A percentile compares a stretch with the other conserved stretches of the same genome.
Evolutionary conservation across 805 yeast species (phyloP).

Genomic region (Yarrowia porcina): DNA sequence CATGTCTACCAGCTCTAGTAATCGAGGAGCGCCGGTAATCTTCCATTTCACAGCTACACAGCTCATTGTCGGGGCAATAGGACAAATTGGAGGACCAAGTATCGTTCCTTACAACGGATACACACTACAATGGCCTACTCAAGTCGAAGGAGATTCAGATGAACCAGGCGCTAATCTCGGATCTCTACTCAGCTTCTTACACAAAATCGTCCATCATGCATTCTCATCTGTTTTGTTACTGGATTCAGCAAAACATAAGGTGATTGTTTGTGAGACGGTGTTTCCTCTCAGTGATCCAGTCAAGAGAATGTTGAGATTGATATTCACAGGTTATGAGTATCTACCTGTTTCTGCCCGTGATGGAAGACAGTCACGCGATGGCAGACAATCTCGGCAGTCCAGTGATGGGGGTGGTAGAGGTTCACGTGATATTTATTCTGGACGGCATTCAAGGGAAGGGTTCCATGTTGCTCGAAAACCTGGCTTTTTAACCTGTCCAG

Average conservation of each 20-base stretch:
- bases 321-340: conserved; percentile 3
- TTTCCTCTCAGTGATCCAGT: conserved; percentile 3
- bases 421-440: background rate
- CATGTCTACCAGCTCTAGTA: background rate
- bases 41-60: background rate
- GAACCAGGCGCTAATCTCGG: background rate
- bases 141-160: background rate
- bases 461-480: background rate
- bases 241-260: conserved; percentile 10
- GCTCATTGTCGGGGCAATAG: background rate
- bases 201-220: background rate
- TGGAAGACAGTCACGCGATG: background rate
- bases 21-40: conserved; percentile 11
- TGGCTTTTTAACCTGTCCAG: background rate
- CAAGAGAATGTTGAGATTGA: background rate
- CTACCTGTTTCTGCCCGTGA: background rate
- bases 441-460: background rate
- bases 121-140: conserved; percentile 12
- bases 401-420: background rate
- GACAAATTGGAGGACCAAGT: background rate
- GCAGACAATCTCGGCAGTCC: background rate
- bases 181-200: background rate
- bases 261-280: background rate
- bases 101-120: background rate
- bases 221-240: background rate